Percentiles rank a stretch among this genome's conserved stretches.
phyloP scores from a whole-genome alignment of 169 alveolate genomes.

The Miamiensis avidus region DNA sequence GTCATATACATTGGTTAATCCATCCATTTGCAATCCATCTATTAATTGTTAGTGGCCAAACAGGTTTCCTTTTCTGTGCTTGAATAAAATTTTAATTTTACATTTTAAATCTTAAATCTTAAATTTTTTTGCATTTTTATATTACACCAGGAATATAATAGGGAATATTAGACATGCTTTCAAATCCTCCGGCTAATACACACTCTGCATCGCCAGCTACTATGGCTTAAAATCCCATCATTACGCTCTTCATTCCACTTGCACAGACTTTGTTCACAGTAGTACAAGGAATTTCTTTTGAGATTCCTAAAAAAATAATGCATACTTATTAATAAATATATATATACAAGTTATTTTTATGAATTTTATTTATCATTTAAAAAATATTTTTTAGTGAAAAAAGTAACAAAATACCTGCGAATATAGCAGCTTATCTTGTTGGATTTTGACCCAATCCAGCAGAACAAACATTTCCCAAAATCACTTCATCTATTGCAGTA shows the following conservation, averaged over 20 bases:
- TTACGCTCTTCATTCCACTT: conserved; percentile 82
- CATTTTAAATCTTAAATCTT: neutral
- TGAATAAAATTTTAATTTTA: too few species aligned
- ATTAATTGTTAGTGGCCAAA: conserved; percentile 70
- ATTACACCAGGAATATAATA: conserved; percentile 34
- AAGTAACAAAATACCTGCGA: too few species aligned
- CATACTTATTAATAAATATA: too few species aligned
- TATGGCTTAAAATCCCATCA: conserved; percentile 70
- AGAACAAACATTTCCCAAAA: conserved; percentile 65
- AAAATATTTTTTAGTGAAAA: too few species aligned
- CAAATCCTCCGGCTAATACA: conserved; percentile 82
- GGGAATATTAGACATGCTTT: conserved; percentile 79
- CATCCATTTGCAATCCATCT: conserved; percentile 79
- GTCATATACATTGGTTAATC: conserved; percentile 73
- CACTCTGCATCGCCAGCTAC: conserved; percentile 65
- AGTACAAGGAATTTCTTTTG: conserved; percentile 60
- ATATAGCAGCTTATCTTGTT: conserved; percentile 65
- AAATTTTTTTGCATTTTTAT: neutral
- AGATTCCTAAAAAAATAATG: conserved; percentile 34
- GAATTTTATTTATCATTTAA: too few species aligned
- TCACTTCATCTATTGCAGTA: conserved; percentile 69
- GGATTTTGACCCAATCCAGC: conserved; percentile 76
- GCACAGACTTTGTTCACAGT: conserved; percentile 82
- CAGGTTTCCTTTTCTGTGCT: conserved; percentile 31
- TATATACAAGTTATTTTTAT: too few species aligned